Base-by-base conservation (phyloP, 2,329 filamentous ascomycete genomes). In the Didymella lethalis region DNA sequence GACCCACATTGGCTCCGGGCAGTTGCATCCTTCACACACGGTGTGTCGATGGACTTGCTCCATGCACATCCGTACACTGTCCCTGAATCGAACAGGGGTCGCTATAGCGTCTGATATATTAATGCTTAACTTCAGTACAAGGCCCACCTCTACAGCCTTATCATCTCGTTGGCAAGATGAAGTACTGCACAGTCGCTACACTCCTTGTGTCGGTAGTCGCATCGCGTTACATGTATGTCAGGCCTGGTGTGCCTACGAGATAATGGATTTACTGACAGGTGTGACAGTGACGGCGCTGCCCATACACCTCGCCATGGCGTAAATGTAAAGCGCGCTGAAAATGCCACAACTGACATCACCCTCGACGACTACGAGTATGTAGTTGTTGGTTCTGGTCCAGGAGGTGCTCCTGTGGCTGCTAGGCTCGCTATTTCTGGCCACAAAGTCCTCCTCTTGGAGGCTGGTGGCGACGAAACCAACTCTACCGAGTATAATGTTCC, bases 311-410 rank as follows among this genome's bases (percentile, higher is more conserved):
- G 56, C 36, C 55, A 49, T 10, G 65, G 65, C 7, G 52, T 41
- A 2, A 68, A 68, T 43, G 64, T 67, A 20, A 70, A 68, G 56
- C 64, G 66, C 48, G 60, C 64, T 2, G 31, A 58, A 31, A 63
- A 57, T 28, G 47, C 59, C 31, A 59, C 66, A 38, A 48, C 53
- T 10, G 49, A 48, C 4, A 61, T 51, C 4, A 62, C 61, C 7
- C 59, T 68, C 28, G 49, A 67, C 12, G 61, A 63, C 25, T 88
- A 88, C 64, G 86, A 88, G 53, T 88, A 86, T 74, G 78, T 88
- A 31, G 79, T 88, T 16, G 84, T 88, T 36, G 86, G 86, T 11
- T 85, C 84, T 5, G 86, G 86, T 3, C 79, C 85, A 7, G 85
- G 86, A 12, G 86, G 86, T 46, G 85, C 83, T 16, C 85, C 85